Evolutionary conservation across 352 stramenopile species (phyloP).

Genomic region (Globisporangium mamillatum): DNA sequence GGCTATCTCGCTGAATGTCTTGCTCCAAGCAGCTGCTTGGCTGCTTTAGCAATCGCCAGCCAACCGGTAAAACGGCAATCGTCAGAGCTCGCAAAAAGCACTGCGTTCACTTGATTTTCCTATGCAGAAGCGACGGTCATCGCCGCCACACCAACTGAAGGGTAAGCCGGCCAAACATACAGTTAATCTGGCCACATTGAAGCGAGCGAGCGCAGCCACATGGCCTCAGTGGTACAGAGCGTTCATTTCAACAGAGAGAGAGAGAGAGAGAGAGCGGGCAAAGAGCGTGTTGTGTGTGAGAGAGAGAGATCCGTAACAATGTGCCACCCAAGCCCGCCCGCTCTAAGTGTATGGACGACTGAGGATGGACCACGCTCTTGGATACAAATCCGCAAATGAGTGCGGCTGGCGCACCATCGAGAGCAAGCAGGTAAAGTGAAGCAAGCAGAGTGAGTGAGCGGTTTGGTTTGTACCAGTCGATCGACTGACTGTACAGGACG

Average conservation of each 20-base stretch:
- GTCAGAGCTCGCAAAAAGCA: neutral
- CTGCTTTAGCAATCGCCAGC: neutral
- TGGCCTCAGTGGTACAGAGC: constrained; percentile 6
- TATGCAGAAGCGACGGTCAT: neutral
- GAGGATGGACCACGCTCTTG: neutral
- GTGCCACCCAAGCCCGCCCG: neutral
- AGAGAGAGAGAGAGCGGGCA: constrained; percentile 3
- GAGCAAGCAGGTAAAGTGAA: neutral
- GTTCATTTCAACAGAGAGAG: neutral
- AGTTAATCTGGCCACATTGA: constrained; percentile 1
- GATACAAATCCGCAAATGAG: neutral
- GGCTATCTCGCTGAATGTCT: neutral
- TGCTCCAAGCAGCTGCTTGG: neutral
- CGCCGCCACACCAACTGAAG: neutral
- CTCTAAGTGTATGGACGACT: constrained; percentile 1
- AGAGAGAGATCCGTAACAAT: constrained; percentile 4
- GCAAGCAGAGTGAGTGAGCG: neutral
- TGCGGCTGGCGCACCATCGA: neutral
- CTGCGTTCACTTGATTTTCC: neutral
- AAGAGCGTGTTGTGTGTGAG: neutral
- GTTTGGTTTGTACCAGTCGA: neutral
- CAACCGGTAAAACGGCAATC: neutral
- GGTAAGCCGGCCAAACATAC: neutral
- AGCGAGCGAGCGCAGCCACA: constrained; percentile 2
- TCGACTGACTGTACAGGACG: neutral